Conservation (phyloP, 805 yeast genomes). For the Yarrowia bubula region DNA sequence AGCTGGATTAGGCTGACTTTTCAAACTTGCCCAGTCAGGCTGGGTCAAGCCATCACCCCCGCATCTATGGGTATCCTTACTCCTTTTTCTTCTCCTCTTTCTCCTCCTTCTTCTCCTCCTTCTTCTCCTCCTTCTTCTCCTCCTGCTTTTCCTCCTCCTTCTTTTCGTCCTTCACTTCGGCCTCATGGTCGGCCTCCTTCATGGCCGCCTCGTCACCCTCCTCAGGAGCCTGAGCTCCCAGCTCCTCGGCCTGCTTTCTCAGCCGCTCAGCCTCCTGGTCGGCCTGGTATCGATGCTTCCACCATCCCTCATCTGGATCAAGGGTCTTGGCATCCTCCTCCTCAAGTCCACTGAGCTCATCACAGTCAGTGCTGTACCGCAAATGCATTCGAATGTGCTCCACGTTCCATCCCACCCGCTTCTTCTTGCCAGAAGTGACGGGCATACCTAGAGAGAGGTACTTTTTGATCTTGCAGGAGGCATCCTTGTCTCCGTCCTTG, state of each 20-base stretch:
- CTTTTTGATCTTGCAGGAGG: conserved; percentile 3
- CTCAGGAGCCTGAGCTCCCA: neutral
- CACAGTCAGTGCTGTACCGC: neutral
- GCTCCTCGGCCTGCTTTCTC: neutral
- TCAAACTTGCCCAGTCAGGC: no score
- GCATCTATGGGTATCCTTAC: neutral
- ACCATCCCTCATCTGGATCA: conserved; percentile 26
- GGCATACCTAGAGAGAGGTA: conserved; percentile 2
- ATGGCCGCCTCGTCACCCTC: no score
- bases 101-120: neutral
- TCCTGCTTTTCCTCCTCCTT: neutral
- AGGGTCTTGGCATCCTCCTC: neutral
- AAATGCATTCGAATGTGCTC: conserved; percentile 9
- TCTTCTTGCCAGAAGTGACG: neutral
- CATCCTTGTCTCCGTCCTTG: conserved; percentile 1
- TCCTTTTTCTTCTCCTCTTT: neutral
- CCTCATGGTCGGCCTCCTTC: neutral
- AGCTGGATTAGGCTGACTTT: no score
- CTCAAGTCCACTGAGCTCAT: neutral
- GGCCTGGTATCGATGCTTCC: neutral
- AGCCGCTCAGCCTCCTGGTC: conserved; percentile 5
- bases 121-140: neutral
- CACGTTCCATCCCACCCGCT: conserved; percentile 7
- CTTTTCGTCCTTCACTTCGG: neutral
- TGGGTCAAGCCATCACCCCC: no score